Evolutionary conservation across 2,329 filamentous ascomycete species (phyloP).

Genomic region (Colletotrichum gigasporum): DNA sequence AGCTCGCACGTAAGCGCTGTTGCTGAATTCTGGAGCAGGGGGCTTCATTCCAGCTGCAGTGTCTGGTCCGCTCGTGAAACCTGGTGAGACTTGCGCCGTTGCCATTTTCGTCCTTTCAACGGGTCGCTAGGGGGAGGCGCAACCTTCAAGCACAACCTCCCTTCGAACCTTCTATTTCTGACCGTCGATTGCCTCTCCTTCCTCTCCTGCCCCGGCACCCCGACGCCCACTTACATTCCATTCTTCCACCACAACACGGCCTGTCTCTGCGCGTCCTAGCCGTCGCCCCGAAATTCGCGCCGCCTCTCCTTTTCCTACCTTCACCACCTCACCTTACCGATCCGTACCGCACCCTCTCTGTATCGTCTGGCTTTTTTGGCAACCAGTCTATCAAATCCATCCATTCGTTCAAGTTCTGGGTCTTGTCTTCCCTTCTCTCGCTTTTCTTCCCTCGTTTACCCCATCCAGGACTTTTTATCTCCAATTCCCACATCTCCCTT

Average conservation of each 20-base stretch:
- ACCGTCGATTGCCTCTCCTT: conserved; percentile 1
- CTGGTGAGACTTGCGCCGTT: conserved; percentile 13
- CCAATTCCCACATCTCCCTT: conserved; percentile 10
- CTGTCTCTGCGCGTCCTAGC: conserved; percentile 24
- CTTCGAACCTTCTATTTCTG: conserved; percentile 26
- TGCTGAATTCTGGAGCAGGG: background rate
- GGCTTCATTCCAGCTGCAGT: conserved; percentile 8
- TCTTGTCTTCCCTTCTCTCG: conserved; percentile 8
- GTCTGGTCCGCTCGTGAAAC: conserved; percentile 4
- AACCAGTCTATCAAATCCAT: conserved; percentile 28
- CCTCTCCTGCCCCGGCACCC: background rate
- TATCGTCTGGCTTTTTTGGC: conserved; percentile 32
- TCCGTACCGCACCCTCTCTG: conserved; percentile 10
- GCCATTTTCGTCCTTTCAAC: conserved; percentile 20
- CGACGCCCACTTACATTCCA: conserved; percentile 24
- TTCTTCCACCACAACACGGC: conserved; percentile 21
- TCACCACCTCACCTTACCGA: background rate
- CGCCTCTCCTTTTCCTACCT: conserved; percentile 25
- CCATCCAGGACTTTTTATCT: conserved; percentile 14
- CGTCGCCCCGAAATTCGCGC: conserved; percentile 6
- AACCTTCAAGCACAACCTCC: conserved; percentile 17
- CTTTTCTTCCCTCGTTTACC: conserved; percentile 23
- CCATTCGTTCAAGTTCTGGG: conserved; percentile 27
- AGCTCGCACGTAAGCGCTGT: background rate
- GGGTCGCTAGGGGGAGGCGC: conserved; percentile 15